phyloP scores from a whole-genome alignment of 306 rosid genomes.

The Notholithocarpus densiflorus region DNA sequence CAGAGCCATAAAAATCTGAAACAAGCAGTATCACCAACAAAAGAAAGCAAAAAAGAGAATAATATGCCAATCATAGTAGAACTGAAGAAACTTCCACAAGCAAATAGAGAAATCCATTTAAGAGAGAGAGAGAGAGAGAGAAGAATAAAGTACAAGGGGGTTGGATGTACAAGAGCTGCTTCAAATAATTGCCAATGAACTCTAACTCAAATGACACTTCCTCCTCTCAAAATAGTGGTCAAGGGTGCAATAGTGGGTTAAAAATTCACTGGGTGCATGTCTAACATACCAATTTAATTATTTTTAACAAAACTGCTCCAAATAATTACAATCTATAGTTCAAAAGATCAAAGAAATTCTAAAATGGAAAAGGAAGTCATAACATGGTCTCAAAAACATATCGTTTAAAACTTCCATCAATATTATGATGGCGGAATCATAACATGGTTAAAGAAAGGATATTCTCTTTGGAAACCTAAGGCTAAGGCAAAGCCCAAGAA shows the following conservation, averaged over 20 bases:
- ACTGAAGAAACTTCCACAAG: background rate
- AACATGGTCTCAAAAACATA: background rate
- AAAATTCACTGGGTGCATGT: too few species aligned
- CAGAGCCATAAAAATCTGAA: background rate
- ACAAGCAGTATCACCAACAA: background rate
- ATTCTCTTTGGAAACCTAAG: too few species aligned
- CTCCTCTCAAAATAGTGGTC: too few species aligned
- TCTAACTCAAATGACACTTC: too few species aligned
- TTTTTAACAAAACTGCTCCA: background rate
- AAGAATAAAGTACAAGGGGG: background rate
- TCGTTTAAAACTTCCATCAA: background rate
- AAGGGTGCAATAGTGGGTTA: too few species aligned
- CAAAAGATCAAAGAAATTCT: background rate
- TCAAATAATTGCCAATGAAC: background rate
- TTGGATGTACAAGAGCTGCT: background rate
- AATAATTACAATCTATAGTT: background rate
- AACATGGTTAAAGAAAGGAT: too few species aligned
- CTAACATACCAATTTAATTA: too few species aligned
- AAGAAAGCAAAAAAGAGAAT: too few species aligned
- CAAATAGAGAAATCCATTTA: background rate
- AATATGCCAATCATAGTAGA: background rate
- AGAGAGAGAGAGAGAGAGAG: background rate
- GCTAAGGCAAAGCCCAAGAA: too few species aligned
- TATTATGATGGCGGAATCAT: too few species aligned
- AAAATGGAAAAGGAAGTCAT: background rate